A percentile compares a stretch with the other conserved stretches of the same genome.
These are phyloP conservation scores for Actinomucor elegans DNA, from an alignment of 371 early-diverging fungal species.

Conservation along the genomic window DNA sequence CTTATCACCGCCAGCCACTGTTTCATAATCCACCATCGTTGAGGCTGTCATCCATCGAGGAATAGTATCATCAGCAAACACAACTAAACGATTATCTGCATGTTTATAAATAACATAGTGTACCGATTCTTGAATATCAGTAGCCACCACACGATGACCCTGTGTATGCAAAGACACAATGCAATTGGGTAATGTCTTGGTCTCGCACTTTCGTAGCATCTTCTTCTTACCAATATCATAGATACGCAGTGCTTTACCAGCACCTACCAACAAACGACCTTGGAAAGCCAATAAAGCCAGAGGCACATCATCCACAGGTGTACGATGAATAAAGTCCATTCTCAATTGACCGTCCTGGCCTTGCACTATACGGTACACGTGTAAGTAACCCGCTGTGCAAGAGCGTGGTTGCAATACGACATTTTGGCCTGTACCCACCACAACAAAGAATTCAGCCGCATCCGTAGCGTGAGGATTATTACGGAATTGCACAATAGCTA, in stretches of 20 bases:
- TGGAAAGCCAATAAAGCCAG: conserved; percentile 84
- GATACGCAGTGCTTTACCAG: conserved; percentile 85
- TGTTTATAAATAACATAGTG: conserved; percentile 76
- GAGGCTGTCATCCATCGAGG: conserved; percentile 85
- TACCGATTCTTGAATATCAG: conserved; percentile 89
- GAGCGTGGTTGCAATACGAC: conserved; percentile 72
- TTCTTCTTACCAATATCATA: conserved; percentile 93
- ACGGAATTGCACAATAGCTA: conserved; percentile 74
- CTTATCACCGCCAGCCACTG: conserved; percentile 92
- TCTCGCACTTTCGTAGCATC: conserved; percentile 90
- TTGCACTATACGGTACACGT: conserved; percentile 70
- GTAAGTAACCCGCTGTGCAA: conserved; percentile 71
- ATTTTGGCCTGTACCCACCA: conserved; percentile 86
- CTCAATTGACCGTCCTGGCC: conserved; percentile 51
- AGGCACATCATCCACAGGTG: conserved; percentile 85
- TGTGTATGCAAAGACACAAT: conserved; percentile 78
- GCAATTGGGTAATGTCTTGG: conserved; percentile 71
- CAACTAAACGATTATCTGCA: conserved; percentile 76
- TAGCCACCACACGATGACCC: conserved; percentile 84
- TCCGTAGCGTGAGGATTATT: conserved; percentile 50
- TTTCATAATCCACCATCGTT: conserved; percentile 88
- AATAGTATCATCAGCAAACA: conserved; percentile 94
- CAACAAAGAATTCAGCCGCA: conserved; percentile 57
- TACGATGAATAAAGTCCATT: conserved; percentile 83
- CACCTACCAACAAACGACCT: conserved; percentile 86